Evolutionary conservation across 1,139 yeast species (phyloP).

Genomic region (Pichia sp.): DNA sequence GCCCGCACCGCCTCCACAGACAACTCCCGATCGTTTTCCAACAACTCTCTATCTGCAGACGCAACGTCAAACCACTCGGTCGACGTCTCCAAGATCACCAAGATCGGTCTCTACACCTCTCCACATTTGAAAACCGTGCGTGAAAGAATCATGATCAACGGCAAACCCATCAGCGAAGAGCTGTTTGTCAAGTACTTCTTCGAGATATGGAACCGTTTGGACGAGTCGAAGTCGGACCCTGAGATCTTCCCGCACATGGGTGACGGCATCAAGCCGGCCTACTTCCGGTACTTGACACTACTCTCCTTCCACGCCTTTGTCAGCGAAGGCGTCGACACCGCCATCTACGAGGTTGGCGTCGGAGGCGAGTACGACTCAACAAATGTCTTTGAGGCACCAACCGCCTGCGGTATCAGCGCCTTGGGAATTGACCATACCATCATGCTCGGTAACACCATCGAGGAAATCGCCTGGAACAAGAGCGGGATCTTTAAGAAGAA

Average conservation of each 20-base stretch:
- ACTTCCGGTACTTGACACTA: slow-evolving; percentile 85
- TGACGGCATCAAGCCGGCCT: slow-evolving; percentile 77
- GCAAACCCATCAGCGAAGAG: slow-evolving; percentile 75
- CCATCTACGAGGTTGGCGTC: slow-evolving; percentile 97
- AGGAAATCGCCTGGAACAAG: slow-evolving; percentile 93
- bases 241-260: slow-evolving; percentile 69
- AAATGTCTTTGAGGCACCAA: slow-evolving; percentile 73
- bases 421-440: slow-evolving; percentile 91
- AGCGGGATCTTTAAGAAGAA: slow-evolving; percentile 82
- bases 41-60: slow-evolving; percentile 4
- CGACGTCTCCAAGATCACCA: slow-evolving; percentile 35
- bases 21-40: slow-evolving; percentile 12
- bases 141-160: slow-evolving; percentile 86
- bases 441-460: slow-evolving; percentile 84
- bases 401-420: slow-evolving; percentile 80
- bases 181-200: slow-evolving; percentile 85
- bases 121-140: slow-evolving; percentile 93
- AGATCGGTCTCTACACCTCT: slow-evolving; percentile 87
- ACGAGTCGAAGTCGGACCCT: slow-evolving; percentile 47
- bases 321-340: slow-evolving; percentile 84
- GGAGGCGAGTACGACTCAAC: slow-evolving; percentile 98
- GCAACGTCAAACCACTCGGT: slow-evolving; percentile 11
- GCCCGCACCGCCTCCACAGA: not conserved
- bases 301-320: slow-evolving; percentile 87
- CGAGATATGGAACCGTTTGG: slow-evolving; percentile 83